Base-by-base conservation (phyloP, 345 rosid species). In the Hibiscus syriacus region DNA sequence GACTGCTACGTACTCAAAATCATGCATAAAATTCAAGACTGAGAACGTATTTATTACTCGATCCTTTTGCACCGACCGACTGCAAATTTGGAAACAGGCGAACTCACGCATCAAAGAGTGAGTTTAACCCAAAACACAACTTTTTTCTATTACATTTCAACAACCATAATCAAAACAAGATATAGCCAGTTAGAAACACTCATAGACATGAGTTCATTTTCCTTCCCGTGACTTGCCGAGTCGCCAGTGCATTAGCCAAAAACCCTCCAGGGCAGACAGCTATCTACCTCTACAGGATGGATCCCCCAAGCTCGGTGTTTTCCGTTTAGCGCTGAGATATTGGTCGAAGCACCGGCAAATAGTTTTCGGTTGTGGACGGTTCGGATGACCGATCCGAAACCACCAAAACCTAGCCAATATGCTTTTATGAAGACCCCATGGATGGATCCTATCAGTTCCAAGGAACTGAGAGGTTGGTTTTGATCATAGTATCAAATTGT, bases 151-250 rank as follows among this genome's bases (percentile, higher is more conserved):
- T 67, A 49, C 68, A 62, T 6, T 56, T 12, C 74, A 26, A 56
- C 55, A 66, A 29, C 56, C n/a, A 69, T 60, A 26, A n/a, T 16
- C 19, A 14, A 22, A 55, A 32, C 38, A 32, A 0, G 38, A 32
- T 32, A 32, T 20, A 81, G 80, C 84, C 77, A 73, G 69, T 38
- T 55, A 52, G 22, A 22, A 63, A 70, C 76, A 72, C 72, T 68
- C 73, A 2, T 55, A 16, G 45, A 14, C n/a, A 19, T 5, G 87
- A 84, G 88, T 73, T 82, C 39, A 38, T 70, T 63, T 87, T 89
- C 87, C 78, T 77, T 49, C 84, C 26, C 57, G 84, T 87, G 92
- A 87, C 92, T 87, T 87, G 92, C 92, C 92, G 92, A 85, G 81
- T 71, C 66, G 82, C 84, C 75, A 26, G 9, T 67, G 78, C 73